Evolutionary conservation across 2,329 filamentous ascomycete species (phyloP).

Genomic region (Talaromyces sp.): DNA sequence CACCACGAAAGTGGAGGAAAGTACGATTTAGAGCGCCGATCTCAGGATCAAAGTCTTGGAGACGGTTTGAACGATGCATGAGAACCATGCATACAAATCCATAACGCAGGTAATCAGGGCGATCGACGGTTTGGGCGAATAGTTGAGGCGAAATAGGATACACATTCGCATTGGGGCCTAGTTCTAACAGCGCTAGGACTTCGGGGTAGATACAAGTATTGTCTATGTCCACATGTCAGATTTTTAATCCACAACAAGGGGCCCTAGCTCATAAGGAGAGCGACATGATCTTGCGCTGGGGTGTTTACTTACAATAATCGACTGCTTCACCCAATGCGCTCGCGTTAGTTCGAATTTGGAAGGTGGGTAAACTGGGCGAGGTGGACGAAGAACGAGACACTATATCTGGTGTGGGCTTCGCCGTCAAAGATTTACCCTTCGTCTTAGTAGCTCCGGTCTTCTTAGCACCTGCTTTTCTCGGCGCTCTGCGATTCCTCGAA

Average conservation of each 20-base stretch:
- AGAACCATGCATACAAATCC: constrained; percentile 37
- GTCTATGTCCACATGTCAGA: constrained; percentile 20
- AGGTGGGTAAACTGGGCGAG: background rate
- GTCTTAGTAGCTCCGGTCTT: background rate
- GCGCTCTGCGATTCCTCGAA: background rate
- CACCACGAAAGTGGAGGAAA: constrained; percentile 36
- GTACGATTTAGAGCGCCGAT: constrained; percentile 23
- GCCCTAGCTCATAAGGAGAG: no score
- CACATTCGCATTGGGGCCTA: constrained; percentile 30
- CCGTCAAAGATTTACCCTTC: background rate
- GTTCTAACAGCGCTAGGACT: constrained; percentile 21
- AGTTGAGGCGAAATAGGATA: constrained; percentile 27
- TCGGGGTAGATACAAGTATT: constrained; percentile 37
- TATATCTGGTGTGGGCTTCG: no score
- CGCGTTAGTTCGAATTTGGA: background rate
- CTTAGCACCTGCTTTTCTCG: no score
- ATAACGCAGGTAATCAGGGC: constrained; percentile 33
- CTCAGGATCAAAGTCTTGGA: constrained; percentile 10
- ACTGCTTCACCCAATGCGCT: constrained; percentile 26
- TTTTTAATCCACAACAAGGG: background rate
- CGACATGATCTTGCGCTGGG: no score
- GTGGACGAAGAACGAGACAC: no score
- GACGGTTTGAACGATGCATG: constrained; percentile 38
- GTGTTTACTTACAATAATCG: constrained; percentile 36
- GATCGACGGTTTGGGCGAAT: constrained; percentile 16